A percentile compares a stretch with the other conserved stretches of the same genome.
These are phyloP conservation scores for Jatropha podagrica DNA, from an alignment of 441 rosid species.

Conservation along the genomic window DNA sequence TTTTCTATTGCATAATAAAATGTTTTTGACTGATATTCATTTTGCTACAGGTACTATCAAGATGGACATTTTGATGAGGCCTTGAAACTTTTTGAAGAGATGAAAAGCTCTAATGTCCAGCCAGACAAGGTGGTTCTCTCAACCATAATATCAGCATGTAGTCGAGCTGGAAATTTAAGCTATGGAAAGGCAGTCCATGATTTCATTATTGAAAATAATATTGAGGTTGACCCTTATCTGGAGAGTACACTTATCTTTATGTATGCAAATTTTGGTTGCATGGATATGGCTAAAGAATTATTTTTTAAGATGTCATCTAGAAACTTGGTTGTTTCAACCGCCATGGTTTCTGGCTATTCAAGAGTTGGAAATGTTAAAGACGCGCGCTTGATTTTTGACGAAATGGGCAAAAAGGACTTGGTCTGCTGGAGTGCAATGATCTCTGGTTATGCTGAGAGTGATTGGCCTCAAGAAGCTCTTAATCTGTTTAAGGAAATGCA, in stretches of 20 bases:
- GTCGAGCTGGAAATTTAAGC: slow-evolving; percentile 36
- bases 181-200: slow-evolving; percentile 50
- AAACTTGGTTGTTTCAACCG: slow-evolving; percentile 58
- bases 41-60: slow-evolving; percentile 45
- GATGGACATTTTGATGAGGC: slow-evolving; percentile 45
- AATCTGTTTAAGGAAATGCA: slow-evolving; percentile 41
- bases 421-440: slow-evolving; percentile 58
- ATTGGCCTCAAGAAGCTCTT: slow-evolving; percentile 42
- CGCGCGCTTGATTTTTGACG: slow-evolving; percentile 59
- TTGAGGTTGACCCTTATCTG: slow-evolving; percentile 40
- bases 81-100: slow-evolving; percentile 61
- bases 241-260: slow-evolving; percentile 54
- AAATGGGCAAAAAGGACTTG: slow-evolving; percentile 32
- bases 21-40: not conserved
- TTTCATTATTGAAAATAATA: slow-evolving; percentile 38
- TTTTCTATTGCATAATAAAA: not conserved
- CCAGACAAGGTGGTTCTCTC: slow-evolving; percentile 59
- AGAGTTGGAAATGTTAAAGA: slow-evolving; percentile 34
- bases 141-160: slow-evolving; percentile 53
- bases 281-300: slow-evolving; percentile 42
- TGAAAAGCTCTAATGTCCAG: slow-evolving; percentile 40
- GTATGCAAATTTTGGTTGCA: slow-evolving; percentile 65
- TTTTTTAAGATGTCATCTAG: slow-evolving; percentile 47
- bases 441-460: slow-evolving; percentile 45
- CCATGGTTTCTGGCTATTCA: slow-evolving; percentile 59